Evolutionary conservation across 768 basidiomycete species (phyloP), one percentile per base, ranked within the genome.

Genomic region (Suillus decipiens): DNA sequence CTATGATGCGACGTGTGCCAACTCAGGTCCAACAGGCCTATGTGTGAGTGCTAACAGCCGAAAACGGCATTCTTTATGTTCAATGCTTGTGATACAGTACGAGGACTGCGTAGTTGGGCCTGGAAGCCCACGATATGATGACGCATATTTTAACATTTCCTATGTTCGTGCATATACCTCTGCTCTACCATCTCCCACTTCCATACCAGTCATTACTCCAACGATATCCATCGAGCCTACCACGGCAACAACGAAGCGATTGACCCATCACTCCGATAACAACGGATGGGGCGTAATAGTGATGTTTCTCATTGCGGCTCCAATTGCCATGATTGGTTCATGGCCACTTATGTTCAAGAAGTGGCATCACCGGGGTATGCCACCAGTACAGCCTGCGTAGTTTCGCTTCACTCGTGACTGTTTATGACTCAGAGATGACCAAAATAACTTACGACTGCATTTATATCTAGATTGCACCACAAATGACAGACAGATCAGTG

Each of bases 131-230:
- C 80, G 80, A 59, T 87, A 80, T 72, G 84, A 84, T 72, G 66
- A 79, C 15, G 86, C 86, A 1, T 88, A 84, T 74, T 92, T 90
- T 67, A 88, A 90, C 72, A 79, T 92, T 69, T 79, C 80, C 60
- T 86, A 86, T 65, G 75, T 92, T 36, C 85, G 86, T 19, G 84
- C 86, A 12, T 90, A 88, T 70, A 77, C 80, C 15, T 81, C 15
- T 4, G 61, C 47, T 33, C 53, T 17, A 10, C 63, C 69, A 2
- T 43, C 62, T 22, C 8, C 69, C 12, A 67, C 73, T 11, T 5
- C 24, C 15, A 33, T 59, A 5, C n/a, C 59, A 50, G 33, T 45
- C 45, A 55, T n/a, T 3, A 36, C 37, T 57, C 6, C 17, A 50
- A 33, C 63, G 9, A 37, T 43, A 45, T 34, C 53, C 53, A 28